These are phyloP conservation scores for Solanum gandarillasii DNA, from an alignment of 257 asterid species.

Conservation along the genomic window DNA sequence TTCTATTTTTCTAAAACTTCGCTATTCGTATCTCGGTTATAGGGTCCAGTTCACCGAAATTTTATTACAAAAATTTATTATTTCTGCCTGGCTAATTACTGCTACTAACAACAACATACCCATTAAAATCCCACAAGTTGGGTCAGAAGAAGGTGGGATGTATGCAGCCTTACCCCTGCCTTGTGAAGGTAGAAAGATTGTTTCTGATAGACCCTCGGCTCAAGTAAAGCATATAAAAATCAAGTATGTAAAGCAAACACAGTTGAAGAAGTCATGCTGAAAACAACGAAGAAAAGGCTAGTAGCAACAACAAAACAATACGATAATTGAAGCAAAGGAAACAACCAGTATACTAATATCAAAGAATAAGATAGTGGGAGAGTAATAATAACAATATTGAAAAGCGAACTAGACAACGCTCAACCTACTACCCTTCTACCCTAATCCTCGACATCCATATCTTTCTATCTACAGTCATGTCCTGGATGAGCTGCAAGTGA, in stretches of 20 bases:
- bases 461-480: background rate
- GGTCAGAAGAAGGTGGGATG: background rate
- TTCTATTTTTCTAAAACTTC: background rate
- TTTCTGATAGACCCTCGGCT: background rate
- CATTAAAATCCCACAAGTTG: background rate
- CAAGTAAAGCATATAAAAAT: background rate
- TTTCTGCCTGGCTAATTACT: background rate
- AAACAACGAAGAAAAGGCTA: background rate
- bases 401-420: background rate
- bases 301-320: background rate
- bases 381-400: background rate
- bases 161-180: background rate
- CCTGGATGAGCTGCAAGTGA: background rate
- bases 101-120: background rate
- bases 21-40: background rate
- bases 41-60: background rate
- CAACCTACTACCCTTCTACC: background rate
- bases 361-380: background rate
- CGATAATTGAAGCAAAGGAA: background rate
- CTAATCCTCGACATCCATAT: background rate
- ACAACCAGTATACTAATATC: background rate
- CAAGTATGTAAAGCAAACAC: background rate
- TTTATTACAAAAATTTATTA: background rate
- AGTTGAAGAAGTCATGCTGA: background rate
- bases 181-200: background rate